phyloP scores from a whole-genome alignment of 2,329 filamentous ascomycete species.

The Mycosphaerella arachidis region DNA sequence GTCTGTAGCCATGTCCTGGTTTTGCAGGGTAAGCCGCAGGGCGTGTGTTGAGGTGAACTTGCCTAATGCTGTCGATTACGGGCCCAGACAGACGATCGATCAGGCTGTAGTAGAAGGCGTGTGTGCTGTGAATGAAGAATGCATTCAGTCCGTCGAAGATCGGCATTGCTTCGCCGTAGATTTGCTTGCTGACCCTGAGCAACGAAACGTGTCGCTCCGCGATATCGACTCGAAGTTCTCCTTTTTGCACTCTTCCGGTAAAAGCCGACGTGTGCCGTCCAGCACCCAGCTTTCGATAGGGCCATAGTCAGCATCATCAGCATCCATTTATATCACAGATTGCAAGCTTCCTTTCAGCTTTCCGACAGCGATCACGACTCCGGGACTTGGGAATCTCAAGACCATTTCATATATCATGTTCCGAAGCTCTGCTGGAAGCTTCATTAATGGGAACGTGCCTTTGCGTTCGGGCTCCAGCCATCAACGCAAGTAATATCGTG shows the following conservation, averaged over 20 bases:
- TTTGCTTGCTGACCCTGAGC: conserved; percentile 2
- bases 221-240: background rate
- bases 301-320: background rate
- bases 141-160: conserved; percentile 5
- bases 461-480: background rate
- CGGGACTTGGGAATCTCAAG: background rate
- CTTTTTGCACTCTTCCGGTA: too few species aligned
- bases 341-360: background rate
- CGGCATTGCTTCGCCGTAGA: conserved; percentile 1
- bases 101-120: background rate
- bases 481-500: background rate
- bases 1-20: background rate
- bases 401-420: background rate
- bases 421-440: background rate
- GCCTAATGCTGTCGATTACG: background rate
- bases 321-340: background rate
- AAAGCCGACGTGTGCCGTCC: background rate
- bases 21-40: too few species aligned
- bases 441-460: background rate
- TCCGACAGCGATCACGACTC: background rate
- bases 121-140: background rate
- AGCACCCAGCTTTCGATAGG: background rate
- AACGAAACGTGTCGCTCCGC: background rate
- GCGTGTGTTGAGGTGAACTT: background rate
- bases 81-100: background rate